A percentile compares a stretch with the other conserved stretches of the same genome.
Evolutionary conservation across 306 rosid species (phyloP).

Genomic region (Inga laurina): DNA sequence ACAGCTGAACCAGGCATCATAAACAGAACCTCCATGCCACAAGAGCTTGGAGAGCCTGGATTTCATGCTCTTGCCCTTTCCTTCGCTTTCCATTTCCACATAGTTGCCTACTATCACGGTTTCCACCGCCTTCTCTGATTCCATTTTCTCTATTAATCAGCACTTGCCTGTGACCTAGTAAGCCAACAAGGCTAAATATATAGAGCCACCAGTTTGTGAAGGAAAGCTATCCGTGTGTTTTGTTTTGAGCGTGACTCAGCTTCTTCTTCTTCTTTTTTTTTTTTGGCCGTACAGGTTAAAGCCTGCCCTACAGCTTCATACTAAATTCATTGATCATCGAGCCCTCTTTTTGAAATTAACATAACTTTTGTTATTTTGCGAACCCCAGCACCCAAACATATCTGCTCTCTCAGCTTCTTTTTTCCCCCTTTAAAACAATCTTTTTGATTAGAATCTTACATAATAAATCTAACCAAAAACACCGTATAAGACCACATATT

Average conservation of each 20-base stretch:
- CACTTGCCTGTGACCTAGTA: background rate
- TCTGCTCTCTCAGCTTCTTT: background rate
- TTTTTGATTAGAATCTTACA: background rate
- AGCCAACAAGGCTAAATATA: background rate
- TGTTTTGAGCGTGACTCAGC: background rate
- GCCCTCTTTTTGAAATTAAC: slow-evolving; percentile 1
- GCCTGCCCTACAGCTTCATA: background rate
- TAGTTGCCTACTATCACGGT: slow-evolving; percentile 72
- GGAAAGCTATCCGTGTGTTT: background rate
- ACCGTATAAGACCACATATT: background rate
- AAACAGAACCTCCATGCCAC: slow-evolving; percentile 88
- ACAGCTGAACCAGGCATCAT: slow-evolving; percentile 92
- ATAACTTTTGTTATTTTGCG: background rate
- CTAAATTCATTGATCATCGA: background rate
- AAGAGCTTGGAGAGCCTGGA: slow-evolving; percentile 56
- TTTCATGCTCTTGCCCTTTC: slow-evolving; percentile 47
- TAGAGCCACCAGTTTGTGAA: background rate
- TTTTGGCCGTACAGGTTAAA: background rate
- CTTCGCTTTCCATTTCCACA: slow-evolving; percentile 76
- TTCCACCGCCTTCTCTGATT: slow-evolving; percentile 68
- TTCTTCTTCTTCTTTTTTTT: background rate
- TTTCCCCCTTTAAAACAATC: background rate
- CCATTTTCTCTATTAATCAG: slow-evolving; percentile 26
- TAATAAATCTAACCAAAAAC: background rate
- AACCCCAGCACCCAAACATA: background rate